Percentiles rank a stretch among this genome's conserved stretches.
These are phyloP conservation scores for Seiridium unicorne DNA, from an alignment of 2,329 filamentous ascomycete genomes.

Conservation along the genomic window DNA sequence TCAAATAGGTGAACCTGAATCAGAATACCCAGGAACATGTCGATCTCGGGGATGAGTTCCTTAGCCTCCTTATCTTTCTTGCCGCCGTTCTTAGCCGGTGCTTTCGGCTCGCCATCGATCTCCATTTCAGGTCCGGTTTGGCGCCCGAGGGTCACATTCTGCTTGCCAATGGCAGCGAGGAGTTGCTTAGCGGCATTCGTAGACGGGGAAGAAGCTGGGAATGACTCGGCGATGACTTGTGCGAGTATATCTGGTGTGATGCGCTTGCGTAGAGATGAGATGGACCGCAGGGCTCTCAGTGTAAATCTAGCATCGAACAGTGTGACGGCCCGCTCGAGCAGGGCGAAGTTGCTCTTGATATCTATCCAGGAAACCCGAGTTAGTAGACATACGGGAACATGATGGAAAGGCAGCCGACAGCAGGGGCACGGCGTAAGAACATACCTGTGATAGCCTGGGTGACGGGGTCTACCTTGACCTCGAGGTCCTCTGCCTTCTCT, in stretches of 20 bases:
- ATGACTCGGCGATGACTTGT: slow-evolving; percentile 79
- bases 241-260: slow-evolving; percentile 79
- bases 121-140: slow-evolving; percentile 67
- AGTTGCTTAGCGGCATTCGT: slow-evolving; percentile 68
- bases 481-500: slow-evolving; percentile 47
- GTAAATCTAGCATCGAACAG: slow-evolving; percentile 96
- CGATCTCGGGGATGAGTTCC: slow-evolving; percentile 81
- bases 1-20: slow-evolving; percentile 88
- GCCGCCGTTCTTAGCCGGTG: slow-evolving; percentile 46
- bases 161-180: slow-evolving; percentile 66
- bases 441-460: slow-evolving; percentile 60
- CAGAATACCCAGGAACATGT: slow-evolving; percentile 84
- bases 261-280: slow-evolving; percentile 92
- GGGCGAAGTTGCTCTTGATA: slow-evolving; percentile 89
- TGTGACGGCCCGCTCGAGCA: slow-evolving; percentile 87
- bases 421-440: slow-evolving; percentile 19
- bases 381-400: background rate
- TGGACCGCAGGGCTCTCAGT: slow-evolving; percentile 88
- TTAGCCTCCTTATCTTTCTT: slow-evolving; percentile 65
- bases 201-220: slow-evolving; percentile 59
- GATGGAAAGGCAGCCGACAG: too few species aligned
- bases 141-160: slow-evolving; percentile 61
- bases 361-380: slow-evolving; percentile 50
- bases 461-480: slow-evolving; percentile 59
- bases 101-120: slow-evolving; percentile 61